Percentiles rank a stretch among this genome's conserved stretches.
Evolutionary conservation across 371 early-diverging fungal genomes (phyloP).

Genomic region (Fennellomyces sp.): DNA sequence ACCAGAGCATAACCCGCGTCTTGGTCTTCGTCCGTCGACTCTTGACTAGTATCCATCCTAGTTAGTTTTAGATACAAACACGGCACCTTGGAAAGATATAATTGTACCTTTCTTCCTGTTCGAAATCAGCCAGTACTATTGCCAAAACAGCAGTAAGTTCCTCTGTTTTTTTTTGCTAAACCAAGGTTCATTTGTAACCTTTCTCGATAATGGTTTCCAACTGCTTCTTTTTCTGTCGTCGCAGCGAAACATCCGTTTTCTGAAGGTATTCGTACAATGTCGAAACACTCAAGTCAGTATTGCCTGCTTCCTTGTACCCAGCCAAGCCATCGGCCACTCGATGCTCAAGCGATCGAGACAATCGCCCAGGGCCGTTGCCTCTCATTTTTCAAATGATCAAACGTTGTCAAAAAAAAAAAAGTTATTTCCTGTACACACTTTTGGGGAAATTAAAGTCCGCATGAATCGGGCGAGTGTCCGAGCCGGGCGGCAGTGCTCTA

Average conservation of each 20-base stretch:
- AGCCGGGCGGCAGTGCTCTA: not conserved
- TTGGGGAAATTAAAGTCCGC: too few relatives aligned
- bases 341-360: slow-evolving; percentile 26
- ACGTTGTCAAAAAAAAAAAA: not conserved
- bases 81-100: too few relatives aligned
- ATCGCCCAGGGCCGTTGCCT: slow-evolving; percentile 17
- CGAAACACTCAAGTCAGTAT: slow-evolving; percentile 25
- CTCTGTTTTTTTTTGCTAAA: not conserved
- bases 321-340: slow-evolving; percentile 25
- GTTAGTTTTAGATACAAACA: too few relatives aligned
- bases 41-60: slow-evolving; percentile 23
- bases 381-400: not conserved
- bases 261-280: slow-evolving; percentile 52
- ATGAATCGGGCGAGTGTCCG: too few relatives aligned
- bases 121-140: slow-evolving; percentile 10
- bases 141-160: not conserved
- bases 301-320: slow-evolving; percentile 37
- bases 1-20: slow-evolving; percentile 47
- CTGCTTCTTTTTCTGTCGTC: slow-evolving; percentile 49
- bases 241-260: slow-evolving; percentile 43
- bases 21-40: slow-evolving; percentile 28
- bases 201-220: slow-evolving; percentile 53
- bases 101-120: too few relatives aligned
- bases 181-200: too few relatives aligned
- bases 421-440: not conserved